Conservation (phyloP, 2,329 filamentous ascomycete genomes). For the Sporothrix phasma region DNA sequence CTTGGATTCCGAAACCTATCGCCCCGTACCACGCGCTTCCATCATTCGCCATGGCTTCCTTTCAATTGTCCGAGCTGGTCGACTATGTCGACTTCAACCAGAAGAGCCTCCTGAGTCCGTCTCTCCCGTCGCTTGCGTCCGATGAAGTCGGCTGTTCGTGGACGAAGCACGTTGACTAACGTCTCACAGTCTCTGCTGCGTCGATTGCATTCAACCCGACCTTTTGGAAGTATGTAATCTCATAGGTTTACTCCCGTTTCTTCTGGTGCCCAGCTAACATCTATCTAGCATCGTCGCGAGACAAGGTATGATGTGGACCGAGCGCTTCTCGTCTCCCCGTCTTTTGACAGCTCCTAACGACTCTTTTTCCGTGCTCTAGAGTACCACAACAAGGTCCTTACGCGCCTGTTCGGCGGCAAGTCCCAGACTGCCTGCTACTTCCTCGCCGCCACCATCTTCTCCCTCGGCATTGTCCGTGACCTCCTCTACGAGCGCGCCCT, state of each 20-base stretch:
- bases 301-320: constrained; percentile 46
- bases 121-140: background rate
- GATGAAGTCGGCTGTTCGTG: background rate
- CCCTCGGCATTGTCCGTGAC: constrained; percentile 80
- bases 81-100: constrained; percentile 61
- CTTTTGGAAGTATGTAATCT: constrained; percentile 85
- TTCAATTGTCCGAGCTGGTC: constrained; percentile 32
- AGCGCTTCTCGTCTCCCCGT: background rate
- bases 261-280: constrained; percentile 26
- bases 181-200: constrained; percentile 57
- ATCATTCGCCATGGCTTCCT: constrained; percentile 8
- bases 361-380: constrained; percentile 43
- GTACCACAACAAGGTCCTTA: constrained; percentile 83
- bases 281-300: constrained; percentile 64
- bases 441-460: constrained; percentile 83
- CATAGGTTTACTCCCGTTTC: background rate
- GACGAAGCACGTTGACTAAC: background rate
- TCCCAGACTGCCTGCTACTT: constrained; percentile 76
- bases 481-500: constrained; percentile 78
- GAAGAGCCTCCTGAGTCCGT: constrained; percentile 55
- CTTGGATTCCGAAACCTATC: background rate
- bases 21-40: background rate
- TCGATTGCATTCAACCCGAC: constrained; percentile 91
- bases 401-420: constrained; percentile 73
- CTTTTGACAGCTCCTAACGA: constrained; percentile 9